phyloP scores from a whole-genome alignment of 257 asterid genomes.

The Lantana camara region DNA sequence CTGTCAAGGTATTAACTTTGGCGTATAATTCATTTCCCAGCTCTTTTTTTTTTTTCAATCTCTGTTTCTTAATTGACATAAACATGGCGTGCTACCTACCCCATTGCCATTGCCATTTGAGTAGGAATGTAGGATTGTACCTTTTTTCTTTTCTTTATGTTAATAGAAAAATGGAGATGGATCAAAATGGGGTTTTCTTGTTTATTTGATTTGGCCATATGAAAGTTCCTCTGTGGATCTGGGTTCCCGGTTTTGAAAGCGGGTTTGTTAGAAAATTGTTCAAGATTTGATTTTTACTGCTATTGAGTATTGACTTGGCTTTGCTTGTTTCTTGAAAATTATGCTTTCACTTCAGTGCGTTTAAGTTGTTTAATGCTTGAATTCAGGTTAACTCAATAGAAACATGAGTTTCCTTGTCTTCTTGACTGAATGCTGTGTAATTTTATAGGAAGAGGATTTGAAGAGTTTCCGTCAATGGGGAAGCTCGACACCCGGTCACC shows the following conservation, averaged over 20 bases:
- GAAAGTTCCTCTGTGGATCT: constrained; percentile 21
- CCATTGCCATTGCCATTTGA: too few relatives aligned
- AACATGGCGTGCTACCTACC: constrained; percentile 13
- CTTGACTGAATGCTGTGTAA: constrained; percentile 25
- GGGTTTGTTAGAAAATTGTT: neutral
- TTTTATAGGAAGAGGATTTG: constrained; percentile 75
- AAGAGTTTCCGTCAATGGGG: constrained; percentile 86
- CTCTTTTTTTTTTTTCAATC: neutral
- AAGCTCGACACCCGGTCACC: constrained; percentile 89
- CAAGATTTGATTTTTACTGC: neutral
- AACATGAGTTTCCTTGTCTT: constrained; percentile 4
- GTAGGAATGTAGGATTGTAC: neutral
- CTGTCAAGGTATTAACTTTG: constrained; percentile 54
- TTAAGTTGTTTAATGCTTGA: neutral
- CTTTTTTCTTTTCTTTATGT: too few relatives aligned
- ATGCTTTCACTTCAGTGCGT: neutral
- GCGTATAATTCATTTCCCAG: neutral
- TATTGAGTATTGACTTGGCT: constrained; percentile 12
- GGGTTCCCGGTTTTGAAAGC: neutral
- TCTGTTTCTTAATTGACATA: constrained; percentile 10
- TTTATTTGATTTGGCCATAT: neutral
- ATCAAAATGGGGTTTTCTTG: constrained; percentile 1
- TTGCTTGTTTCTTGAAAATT: constrained; percentile 5
- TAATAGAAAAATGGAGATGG: constrained; percentile 6
- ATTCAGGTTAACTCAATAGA: neutral